Percentiles rank a stretch among this genome's conserved stretches.
Evolutionary conservation across 2,329 filamentous ascomycete genomes (phyloP).

Genomic region (Rosellinia necatrix): DNA sequence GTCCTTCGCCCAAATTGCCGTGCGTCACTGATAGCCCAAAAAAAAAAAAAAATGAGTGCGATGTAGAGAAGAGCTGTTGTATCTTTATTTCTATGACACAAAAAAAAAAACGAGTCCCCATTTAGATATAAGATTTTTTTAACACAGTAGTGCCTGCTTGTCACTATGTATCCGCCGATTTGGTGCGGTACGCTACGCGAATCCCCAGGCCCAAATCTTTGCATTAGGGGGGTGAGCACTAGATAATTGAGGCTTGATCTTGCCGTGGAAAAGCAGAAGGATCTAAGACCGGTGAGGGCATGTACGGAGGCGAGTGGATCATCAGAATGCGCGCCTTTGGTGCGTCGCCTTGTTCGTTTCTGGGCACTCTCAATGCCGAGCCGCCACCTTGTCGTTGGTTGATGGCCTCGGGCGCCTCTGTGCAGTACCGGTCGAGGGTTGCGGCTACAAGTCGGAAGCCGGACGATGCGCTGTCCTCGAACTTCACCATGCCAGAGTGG

Average conservation of each 20-base stretch:
- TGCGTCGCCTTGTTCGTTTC: background rate
- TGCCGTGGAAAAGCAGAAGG: background rate
- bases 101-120: too few species aligned
- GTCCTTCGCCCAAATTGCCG: too few species aligned
- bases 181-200: too few species aligned
- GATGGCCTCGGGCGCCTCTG: slow-evolving; percentile 3
- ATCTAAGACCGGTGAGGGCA: background rate
- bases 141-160: too few species aligned
- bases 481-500: slow-evolving; percentile 28
- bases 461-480: slow-evolving; percentile 12
- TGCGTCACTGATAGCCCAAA: too few species aligned
- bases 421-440: slow-evolving; percentile 8
- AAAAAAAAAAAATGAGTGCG: too few species aligned
- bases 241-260: background rate
- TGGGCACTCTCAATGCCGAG: background rate
- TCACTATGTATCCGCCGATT: too few species aligned
- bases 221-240: too few species aligned
- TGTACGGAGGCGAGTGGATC: background rate
- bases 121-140: too few species aligned
- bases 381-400: background rate
- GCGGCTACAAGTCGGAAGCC: slow-evolving; percentile 12
- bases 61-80: too few species aligned
- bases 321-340: background rate
- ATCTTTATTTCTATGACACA: too few species aligned
- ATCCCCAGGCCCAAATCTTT: too few species aligned